A percentile compares a stretch with the other conserved stretches of the same genome.
Evolutionary conservation across 306 rosid genomes (phyloP).

Genomic region (Casuarina equisetifolia): DNA sequence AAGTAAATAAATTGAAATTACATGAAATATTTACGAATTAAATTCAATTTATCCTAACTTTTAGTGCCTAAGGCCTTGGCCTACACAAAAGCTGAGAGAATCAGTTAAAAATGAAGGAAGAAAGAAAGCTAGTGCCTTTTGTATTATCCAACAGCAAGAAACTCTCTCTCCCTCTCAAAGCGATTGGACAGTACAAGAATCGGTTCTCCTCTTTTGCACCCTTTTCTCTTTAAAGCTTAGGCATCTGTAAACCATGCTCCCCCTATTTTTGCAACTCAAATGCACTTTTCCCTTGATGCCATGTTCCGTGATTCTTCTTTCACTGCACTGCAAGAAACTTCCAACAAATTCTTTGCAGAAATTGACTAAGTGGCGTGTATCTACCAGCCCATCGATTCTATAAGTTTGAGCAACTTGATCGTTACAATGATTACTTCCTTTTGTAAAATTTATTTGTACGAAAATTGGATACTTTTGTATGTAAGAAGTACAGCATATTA

Average conservation of each 20-base stretch:
- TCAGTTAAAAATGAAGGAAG: neutral
- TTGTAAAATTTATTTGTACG: no score
- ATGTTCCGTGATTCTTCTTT: neutral
- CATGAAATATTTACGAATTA: no score
- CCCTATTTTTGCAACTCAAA: neutral
- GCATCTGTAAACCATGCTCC: no score
- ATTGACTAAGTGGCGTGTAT: neutral
- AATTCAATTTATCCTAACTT: no score
- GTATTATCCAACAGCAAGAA: neutral
- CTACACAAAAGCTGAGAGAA: no score
- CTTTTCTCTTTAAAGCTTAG: neutral
- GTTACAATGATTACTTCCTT: no score
- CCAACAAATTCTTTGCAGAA: neutral
- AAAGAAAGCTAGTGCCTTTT: neutral
- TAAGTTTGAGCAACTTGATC: no score
- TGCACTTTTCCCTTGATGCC: neutral
- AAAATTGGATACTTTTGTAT: no score
- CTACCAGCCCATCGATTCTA: no score
- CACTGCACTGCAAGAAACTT: neutral
- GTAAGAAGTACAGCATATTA: no score
- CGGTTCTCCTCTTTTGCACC: neutral
- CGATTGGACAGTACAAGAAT: neutral
- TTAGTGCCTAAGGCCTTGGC: no score
- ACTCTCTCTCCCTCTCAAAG: neutral
- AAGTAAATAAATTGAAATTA: no score